phyloP scores from a whole-genome alignment of 768 basidiomycete genomes.

The Tephrocybe sp. region DNA sequence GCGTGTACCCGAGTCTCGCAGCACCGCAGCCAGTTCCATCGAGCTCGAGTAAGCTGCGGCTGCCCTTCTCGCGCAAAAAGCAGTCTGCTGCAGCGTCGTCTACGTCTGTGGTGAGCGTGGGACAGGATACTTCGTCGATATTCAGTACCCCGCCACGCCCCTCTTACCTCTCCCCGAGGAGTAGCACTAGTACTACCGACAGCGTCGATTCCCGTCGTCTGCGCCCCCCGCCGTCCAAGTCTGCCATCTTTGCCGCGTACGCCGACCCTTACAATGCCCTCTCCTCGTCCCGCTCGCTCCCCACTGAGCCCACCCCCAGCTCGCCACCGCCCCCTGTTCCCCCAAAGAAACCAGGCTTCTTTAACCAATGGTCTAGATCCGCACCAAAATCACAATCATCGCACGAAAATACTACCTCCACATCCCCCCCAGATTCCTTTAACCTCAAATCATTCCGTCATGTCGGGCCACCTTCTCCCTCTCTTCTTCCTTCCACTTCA shows the following conservation, averaged over 20 bases:
- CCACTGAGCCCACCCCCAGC: slow-evolving; percentile 30
- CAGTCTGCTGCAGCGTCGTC: slow-evolving; percentile 18
- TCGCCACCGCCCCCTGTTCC: slow-evolving; percentile 21
- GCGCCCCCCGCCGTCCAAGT: slow-evolving; percentile 62
- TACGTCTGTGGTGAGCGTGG: slow-evolving; percentile 18
- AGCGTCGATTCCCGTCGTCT: slow-evolving; percentile 42
- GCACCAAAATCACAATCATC: slow-evolving; percentile 18
- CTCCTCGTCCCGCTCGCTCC: slow-evolving; percentile 66
- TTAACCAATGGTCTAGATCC: slow-evolving; percentile 45
- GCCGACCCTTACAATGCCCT: slow-evolving; percentile 49
- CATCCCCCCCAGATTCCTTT: slow-evolving; percentile 36
- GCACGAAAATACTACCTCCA: background rate
- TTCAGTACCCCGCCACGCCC: slow-evolving; percentile 32
- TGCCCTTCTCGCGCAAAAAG: slow-evolving; percentile 42
- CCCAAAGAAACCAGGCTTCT: slow-evolving; percentile 35
- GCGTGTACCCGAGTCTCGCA: slow-evolving; percentile 22
- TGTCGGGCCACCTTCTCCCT: slow-evolving; percentile 46
- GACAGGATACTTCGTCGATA: slow-evolving; percentile 8
- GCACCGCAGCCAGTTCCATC: slow-evolving; percentile 12
- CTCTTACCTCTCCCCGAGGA: slow-evolving; percentile 24
- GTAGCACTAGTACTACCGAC: slow-evolving; percentile 42
- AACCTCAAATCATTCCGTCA: slow-evolving; percentile 78
- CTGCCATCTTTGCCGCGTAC: slow-evolving; percentile 62
- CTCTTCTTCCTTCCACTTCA: slow-evolving; percentile 31
- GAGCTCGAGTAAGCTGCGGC: slow-evolving; percentile 36